These are phyloP conservation scores for Aspergillus sergii DNA, from an alignment of 2,329 filamentous ascomycete species.

Conservation along the genomic window DNA sequence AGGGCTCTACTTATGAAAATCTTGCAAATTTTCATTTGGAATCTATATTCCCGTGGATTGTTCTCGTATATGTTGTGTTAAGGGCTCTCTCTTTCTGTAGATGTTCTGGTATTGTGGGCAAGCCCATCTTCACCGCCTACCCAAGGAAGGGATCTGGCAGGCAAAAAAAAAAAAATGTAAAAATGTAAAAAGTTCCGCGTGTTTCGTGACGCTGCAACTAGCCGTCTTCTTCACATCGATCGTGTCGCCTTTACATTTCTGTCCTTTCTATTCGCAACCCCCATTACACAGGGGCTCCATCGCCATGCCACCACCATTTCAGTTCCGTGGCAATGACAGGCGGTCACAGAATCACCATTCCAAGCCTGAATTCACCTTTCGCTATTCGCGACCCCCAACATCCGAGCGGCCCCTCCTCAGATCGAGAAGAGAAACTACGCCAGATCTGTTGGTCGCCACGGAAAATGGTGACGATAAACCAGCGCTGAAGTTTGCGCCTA, in stretches of 20 bases:
- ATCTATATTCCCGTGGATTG: too few relatives aligned
- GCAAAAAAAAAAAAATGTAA: conserved; percentile 6
- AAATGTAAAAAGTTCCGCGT: too few relatives aligned
- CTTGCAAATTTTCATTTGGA: too few relatives aligned
- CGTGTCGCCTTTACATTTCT: neutral
- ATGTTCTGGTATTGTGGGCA: too few relatives aligned
- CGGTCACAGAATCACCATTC: conserved; percentile 24
- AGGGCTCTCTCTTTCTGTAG: too few relatives aligned
- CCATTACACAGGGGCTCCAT: neutral
- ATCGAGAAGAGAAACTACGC: conserved; percentile 37
- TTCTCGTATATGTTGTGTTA: too few relatives aligned
- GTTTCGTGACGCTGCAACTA: neutral
- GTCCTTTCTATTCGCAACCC: neutral
- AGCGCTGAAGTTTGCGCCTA: conserved; percentile 36
- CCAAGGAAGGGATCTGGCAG: neutral
- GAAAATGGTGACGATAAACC: conserved; percentile 29
- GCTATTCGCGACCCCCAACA: conserved; percentile 38
- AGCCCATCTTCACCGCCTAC: conserved; percentile 16
- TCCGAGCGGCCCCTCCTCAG: conserved; percentile 42
- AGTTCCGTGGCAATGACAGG: conserved; percentile 38
- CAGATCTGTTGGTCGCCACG: conserved; percentile 34
- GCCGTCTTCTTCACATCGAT: neutral
- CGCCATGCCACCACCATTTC: conserved; percentile 29
- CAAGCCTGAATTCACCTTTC: conserved; percentile 44
- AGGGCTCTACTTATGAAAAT: neutral